Conservation (phyloP, 805 yeast species). For the Candida silvatica region DNA sequence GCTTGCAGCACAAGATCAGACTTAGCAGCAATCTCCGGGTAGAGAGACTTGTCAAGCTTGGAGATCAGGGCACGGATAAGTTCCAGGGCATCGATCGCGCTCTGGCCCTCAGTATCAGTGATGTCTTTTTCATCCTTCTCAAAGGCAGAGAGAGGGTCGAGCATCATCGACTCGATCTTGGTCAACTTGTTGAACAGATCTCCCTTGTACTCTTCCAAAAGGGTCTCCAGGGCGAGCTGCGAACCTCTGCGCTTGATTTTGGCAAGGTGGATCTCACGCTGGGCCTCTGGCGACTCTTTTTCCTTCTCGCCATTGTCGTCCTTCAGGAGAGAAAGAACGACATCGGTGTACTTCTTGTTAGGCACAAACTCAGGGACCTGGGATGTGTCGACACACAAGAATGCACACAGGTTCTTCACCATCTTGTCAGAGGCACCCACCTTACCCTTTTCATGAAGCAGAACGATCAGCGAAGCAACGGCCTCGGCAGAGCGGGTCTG, state of each 20-base stretch:
- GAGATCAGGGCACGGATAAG: slow-evolving; percentile 69
- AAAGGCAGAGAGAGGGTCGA: slow-evolving; percentile 46
- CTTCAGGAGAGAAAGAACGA: slow-evolving; percentile 66
- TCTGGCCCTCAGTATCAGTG: slow-evolving; percentile 52
- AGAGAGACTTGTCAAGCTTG: slow-evolving; percentile 40
- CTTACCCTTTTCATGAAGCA: slow-evolving; percentile 49
- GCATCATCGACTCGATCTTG: slow-evolving; percentile 53
- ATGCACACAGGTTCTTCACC: slow-evolving; percentile 83
- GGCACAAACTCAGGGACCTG: slow-evolving; percentile 90
- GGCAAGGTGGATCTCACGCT: slow-evolving; percentile 63
- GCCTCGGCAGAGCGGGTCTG: slow-evolving; percentile 69
- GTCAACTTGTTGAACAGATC: slow-evolving; percentile 54
- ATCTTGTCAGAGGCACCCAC: slow-evolving; percentile 80
- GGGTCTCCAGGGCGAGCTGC: slow-evolving; percentile 50
- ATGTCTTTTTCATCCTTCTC: slow-evolving; percentile 18
- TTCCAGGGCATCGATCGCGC: slow-evolving; percentile 80
- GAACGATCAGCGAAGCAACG: slow-evolving; percentile 53
- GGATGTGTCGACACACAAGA: slow-evolving; percentile 88
- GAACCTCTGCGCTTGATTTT: slow-evolving; percentile 83
- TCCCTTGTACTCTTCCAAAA: slow-evolving; percentile 45
- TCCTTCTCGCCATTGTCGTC: slow-evolving; percentile 65
- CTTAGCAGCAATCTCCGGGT: slow-evolving; percentile 40
- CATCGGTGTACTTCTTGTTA: slow-evolving; percentile 42
- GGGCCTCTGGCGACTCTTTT: slow-evolving; percentile 49
- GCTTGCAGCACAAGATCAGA: slow-evolving; percentile 44